Evolutionary conservation across 2,329 filamentous ascomycete species (phyloP).

Genomic region (Ophiostoma quercus): DNA sequence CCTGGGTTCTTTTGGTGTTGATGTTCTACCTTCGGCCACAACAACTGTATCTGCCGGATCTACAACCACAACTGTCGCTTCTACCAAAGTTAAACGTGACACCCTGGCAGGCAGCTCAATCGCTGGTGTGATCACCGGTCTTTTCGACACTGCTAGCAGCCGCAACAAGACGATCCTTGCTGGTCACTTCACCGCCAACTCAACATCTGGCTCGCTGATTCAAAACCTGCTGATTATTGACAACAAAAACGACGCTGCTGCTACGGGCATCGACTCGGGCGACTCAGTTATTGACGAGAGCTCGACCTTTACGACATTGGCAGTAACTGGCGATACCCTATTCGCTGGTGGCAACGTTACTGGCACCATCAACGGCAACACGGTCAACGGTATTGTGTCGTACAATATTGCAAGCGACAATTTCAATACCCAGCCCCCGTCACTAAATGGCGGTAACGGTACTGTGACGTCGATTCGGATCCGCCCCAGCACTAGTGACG

Average conservation of each 20-base stretch:
- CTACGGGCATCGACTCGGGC: conserved; percentile 64
- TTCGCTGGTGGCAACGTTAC: conserved; percentile 79
- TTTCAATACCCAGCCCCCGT: conserved; percentile 68
- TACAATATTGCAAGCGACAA: conserved; percentile 66
- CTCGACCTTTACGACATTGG: conserved; percentile 71
- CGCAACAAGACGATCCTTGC: conserved; percentile 82
- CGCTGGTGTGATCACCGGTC: conserved; percentile 68
- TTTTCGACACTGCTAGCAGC: conserved; percentile 62
- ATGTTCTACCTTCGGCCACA: conserved; percentile 41
- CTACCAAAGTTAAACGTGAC: conserved; percentile 44
- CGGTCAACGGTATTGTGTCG: conserved; percentile 67
- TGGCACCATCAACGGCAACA: conserved; percentile 59
- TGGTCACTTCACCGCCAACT: conserved; percentile 73
- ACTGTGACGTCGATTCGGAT: conserved; percentile 72
- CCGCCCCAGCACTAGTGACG: conserved; percentile 62
- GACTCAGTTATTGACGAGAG: conserved; percentile 59
- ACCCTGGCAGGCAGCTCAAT: conserved; percentile 38
- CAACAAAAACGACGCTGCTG: conserved; percentile 58
- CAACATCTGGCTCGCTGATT: conserved; percentile 63
- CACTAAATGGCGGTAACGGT: conserved; percentile 63
- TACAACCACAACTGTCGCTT: conserved; percentile 35
- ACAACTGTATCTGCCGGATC: conserved; percentile 27
- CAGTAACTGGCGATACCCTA: conserved; percentile 60
- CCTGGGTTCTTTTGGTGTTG: conserved; percentile 54
- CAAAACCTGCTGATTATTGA: conserved; percentile 82